A percentile compares a stretch with the other conserved stretches of the same genome.
Conservation (phyloP, 2,329 filamentous ascomycete species). For the Neofusicoccum parvum region DNA sequence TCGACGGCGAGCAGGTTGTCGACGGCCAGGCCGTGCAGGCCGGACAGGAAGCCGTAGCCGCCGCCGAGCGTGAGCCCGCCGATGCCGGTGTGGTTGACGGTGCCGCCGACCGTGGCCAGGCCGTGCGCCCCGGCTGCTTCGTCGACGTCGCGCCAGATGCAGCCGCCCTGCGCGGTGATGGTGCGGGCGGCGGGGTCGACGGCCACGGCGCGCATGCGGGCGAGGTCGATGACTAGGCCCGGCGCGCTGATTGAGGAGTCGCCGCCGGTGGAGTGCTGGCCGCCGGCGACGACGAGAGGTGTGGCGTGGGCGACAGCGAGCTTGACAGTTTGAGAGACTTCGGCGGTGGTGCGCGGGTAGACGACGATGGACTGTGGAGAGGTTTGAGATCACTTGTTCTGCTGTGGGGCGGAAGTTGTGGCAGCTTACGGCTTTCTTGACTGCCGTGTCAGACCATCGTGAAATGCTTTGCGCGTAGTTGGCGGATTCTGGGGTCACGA, state of each 20-base stretch:
- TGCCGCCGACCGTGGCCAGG: slow-evolving; percentile 63
- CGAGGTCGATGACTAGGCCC: slow-evolving; percentile 59
- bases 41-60: slow-evolving; percentile 60
- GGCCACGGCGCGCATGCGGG: slow-evolving; percentile 52
- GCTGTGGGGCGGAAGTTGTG: not conserved
- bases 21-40: slow-evolving; percentile 57
- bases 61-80: slow-evolving; percentile 58
- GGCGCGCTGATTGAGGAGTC: slow-evolving; percentile 50
- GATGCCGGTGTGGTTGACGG: slow-evolving; percentile 64
- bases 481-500: slow-evolving; percentile 23
- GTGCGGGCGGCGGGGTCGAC: slow-evolving; percentile 46
- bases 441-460: slow-evolving; percentile 26
- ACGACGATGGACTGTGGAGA: not conserved
- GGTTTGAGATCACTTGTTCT: not conserved
- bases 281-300: slow-evolving; percentile 57
- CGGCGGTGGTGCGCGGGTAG: not conserved
- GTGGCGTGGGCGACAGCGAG: slow-evolving; percentile 38
- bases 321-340: not conserved
- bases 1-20: slow-evolving; percentile 49
- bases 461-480: slow-evolving; percentile 25
- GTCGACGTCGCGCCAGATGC: slow-evolving; percentile 59
- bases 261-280: slow-evolving; percentile 59
- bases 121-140: slow-evolving; percentile 50
- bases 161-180: slow-evolving; percentile 55
- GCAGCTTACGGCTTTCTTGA: slow-evolving; percentile 25